A percentile compares a stretch with the other conserved stretches of the same genome.
Evolutionary conservation across 2,329 filamentous ascomycete species (phyloP).

Genomic region (Ophiocordyceps camponoti-rufipedis): DNA sequence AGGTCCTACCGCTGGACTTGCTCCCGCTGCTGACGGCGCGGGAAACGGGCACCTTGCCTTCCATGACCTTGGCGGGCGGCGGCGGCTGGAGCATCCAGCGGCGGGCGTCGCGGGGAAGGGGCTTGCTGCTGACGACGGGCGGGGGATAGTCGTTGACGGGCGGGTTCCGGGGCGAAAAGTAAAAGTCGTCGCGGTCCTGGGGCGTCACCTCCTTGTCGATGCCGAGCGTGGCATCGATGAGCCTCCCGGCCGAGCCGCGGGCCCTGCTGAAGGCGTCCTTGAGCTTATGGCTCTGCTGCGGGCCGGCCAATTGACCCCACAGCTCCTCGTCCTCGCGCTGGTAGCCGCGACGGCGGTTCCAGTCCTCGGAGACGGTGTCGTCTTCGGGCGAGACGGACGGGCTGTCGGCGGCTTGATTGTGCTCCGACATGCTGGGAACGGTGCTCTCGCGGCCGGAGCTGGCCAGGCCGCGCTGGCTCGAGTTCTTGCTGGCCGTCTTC

Average conservation of each 20-base stretch:
- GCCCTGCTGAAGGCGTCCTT: conserved; percentile 42
- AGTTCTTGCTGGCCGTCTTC: conserved; percentile 37
- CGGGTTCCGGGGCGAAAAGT: conserved; percentile 41
- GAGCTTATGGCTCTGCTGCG: conserved; percentile 27
- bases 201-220: conserved; percentile 33
- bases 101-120: conserved; percentile 49
- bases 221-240: conserved; percentile 32
- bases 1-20: conserved; percentile 26
- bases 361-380: conserved; percentile 27
- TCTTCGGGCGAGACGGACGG: conserved; percentile 15
- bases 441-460: conserved; percentile 38
- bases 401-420: conserved; percentile 19
- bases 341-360: conserved; percentile 57
- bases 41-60: conserved; percentile 57
- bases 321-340: conserved; percentile 78
- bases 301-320: conserved; percentile 44
- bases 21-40: conserved; percentile 41
- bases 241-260: conserved; percentile 33
- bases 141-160: conserved; percentile 77
- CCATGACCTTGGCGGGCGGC: conserved; percentile 80
- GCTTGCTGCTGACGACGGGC: conserved; percentile 63
- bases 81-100: conserved; percentile 89
- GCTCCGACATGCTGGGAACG: conserved; percentile 17
- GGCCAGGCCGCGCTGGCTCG: conserved; percentile 40
- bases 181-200: conserved; percentile 39